phyloP scores from a whole-genome alignment of 345 rosid genomes.

The Salix exigua region DNA sequence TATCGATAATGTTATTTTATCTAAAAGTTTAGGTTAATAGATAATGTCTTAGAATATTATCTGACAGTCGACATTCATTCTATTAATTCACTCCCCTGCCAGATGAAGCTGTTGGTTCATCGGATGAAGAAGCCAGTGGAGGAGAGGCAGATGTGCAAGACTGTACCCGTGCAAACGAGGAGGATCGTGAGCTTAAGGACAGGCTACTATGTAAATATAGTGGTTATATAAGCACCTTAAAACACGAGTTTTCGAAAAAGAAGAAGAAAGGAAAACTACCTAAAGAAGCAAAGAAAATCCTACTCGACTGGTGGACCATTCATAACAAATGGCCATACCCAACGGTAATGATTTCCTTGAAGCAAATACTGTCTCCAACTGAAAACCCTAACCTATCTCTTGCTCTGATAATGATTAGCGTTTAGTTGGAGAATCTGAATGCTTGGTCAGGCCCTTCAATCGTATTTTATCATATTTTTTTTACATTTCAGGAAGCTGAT shows the following conservation, averaged over 20 bases:
- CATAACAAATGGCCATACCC: conserved; percentile 65
- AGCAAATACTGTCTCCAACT: neutral
- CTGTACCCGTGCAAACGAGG: conserved; percentile 13
- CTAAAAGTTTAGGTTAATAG: too few species aligned
- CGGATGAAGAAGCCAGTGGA: conserved; percentile 37
- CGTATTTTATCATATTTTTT: neutral
- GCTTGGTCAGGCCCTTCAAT: neutral
- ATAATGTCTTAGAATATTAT: too few species aligned
- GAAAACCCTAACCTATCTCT: neutral
- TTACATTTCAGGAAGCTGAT: conserved; percentile 38
- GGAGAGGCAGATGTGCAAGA: conserved; percentile 34
- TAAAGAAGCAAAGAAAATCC: conserved; percentile 39
- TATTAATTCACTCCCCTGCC: neutral
- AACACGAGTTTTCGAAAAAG: conserved; percentile 50
- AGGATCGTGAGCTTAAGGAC: conserved; percentile 37
- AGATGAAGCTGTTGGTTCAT: conserved; percentile 37
- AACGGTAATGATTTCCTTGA: conserved; percentile 27
- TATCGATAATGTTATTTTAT: too few species aligned
- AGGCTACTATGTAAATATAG: conserved; percentile 43
- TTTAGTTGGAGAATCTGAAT: neutral
- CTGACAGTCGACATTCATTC: too few species aligned
- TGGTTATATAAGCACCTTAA: conserved; percentile 39
- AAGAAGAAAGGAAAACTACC: conserved; percentile 59
- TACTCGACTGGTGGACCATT: conserved; percentile 52
- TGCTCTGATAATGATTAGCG: too few species aligned